Percentiles rank a stretch among this genome's conserved stretches.
Conservation (phyloP, 1,284 basidiomycete genomes). For the Apiotrichum brassicae region DNA sequence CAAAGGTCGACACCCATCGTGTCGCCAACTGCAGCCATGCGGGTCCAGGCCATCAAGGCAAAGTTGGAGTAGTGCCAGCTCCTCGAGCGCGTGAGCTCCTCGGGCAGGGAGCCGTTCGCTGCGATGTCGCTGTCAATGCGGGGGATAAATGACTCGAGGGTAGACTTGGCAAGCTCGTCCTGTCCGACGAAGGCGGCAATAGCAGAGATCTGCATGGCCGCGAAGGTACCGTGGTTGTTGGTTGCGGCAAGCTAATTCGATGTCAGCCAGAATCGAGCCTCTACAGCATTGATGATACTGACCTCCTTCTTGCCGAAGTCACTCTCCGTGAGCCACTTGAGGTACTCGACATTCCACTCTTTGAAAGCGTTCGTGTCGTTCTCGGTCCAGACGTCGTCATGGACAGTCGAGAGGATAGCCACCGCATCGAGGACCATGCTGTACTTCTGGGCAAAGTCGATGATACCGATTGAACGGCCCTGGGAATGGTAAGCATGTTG, state of each 20-base stretch:
- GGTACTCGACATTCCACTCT: slow-evolving; percentile 8
- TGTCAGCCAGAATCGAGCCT: no score
- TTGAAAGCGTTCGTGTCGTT: slow-evolving; percentile 3
- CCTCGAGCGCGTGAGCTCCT: slow-evolving; percentile 4
- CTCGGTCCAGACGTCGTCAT: slow-evolving; percentile 4
- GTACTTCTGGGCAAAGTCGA: slow-evolving; percentile 16
- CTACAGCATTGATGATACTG: no score
- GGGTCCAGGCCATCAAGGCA: slow-evolving; percentile 8
- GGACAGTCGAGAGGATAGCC: not conserved
- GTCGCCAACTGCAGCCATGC: slow-evolving; percentile 8
- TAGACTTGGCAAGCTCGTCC: not conserved
- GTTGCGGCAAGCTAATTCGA: slow-evolving; percentile 8
- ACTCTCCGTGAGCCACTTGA: slow-evolving; percentile 7
- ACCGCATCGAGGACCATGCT: slow-evolving; percentile 9
- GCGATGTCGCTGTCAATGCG: slow-evolving; percentile 4
- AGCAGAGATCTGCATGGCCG: slow-evolving; percentile 10
- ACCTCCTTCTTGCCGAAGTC: slow-evolving; percentile 7
- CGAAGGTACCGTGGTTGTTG: slow-evolving; percentile 12
- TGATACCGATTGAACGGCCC: slow-evolving; percentile 10
- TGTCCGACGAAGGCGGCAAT: slow-evolving; percentile 7
- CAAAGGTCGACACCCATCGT: slow-evolving; percentile 9
- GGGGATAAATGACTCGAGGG: not conserved
- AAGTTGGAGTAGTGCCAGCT: slow-evolving; percentile 10
- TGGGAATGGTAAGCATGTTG: no score
- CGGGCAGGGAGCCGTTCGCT: slow-evolving; percentile 6